Conservation (phyloP, 805 yeast genomes). For the Monosporozyma servazzii region DNA sequence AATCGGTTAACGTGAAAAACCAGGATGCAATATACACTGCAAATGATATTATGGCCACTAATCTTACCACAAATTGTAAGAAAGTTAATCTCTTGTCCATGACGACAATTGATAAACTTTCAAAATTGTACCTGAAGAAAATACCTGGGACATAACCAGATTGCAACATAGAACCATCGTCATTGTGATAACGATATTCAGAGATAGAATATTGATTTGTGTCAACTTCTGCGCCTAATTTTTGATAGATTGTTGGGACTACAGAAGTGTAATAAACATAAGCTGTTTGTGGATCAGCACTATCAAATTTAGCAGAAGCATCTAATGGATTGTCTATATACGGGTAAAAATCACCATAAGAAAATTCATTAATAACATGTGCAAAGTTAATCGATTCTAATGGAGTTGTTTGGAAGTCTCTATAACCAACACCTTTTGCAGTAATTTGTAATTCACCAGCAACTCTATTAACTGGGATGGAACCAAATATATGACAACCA, state of each 20-base stretch:
- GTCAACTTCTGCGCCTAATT: constrained; percentile 60
- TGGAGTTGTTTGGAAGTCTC: constrained; percentile 34
- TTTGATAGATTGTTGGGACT: constrained; percentile 71
- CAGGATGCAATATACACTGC: constrained; percentile 61
- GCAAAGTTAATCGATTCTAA: constrained; percentile 61
- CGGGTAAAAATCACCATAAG: constrained; percentile 88
- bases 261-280: constrained; percentile 66
- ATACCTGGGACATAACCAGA: constrained; percentile 56
- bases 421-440: constrained; percentile 61
- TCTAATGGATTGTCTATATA: constrained; percentile 83
- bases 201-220: constrained; percentile 82
- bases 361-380: constrained; percentile 76
- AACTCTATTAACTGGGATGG: constrained; percentile 76
- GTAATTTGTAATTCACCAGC: constrained; percentile 79
- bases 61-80: constrained; percentile 62
- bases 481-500: constrained; percentile 82
- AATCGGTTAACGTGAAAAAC: constrained; percentile 50
- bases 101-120: constrained; percentile 66
- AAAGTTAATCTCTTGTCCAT: constrained; percentile 70
- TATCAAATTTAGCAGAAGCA: constrained; percentile 46
- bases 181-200: constrained; percentile 33
- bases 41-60: constrained; percentile 81
- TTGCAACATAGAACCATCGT: constrained; percentile 6
- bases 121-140: constrained; percentile 77
- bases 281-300: constrained; percentile 40